Evolutionary conservation across 768 basidiomycete genomes (phyloP), one percentile per base, ranked within the genome.

Genomic region (Trametes villosa): DNA sequence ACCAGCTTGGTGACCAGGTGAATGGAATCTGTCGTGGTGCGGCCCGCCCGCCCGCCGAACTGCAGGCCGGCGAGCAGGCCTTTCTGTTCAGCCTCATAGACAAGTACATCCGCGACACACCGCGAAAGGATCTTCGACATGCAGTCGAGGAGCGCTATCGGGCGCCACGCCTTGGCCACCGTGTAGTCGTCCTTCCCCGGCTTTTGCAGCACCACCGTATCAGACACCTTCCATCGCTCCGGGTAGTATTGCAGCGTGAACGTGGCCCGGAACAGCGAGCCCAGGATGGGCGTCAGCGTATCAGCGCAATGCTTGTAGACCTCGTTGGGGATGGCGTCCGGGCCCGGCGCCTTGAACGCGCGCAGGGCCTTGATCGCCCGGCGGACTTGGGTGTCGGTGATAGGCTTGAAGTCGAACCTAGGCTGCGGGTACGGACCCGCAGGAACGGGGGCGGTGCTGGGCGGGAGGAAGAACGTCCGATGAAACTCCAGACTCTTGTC

Each of bases 101-200:
- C 59, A 2, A 67, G 27, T 6, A 36, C 47, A 15, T 64, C 65
- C 15, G 64, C 57, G 9, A 70, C 56, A 42, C 67, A 67, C 24
- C 66, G 45, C 7, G 68, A 69, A 1, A 70, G 59, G 17, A 73
- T 60, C n/a, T n/a, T n/a, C n/a, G n/a, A n/a, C n/a, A n/a, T n/a
- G n/a, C n/a, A n/a, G n/a, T n/a, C n/a, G n/a, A 73, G 55, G 4
- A 79, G 71, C 0, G 70, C 71, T 8, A 79, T 76, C 0, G 72
- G 78, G 2, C 75, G 59, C 51, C 70, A 77, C 4, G 74, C 69
- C 42, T 71, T 71, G 3, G 76, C 67, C 0, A 57, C 55, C 5
- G 63, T 61, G 67, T 79, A 78, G 65, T 73, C 69, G 3, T 64
- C 12, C 49, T 70, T 70, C 2, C 74, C 74, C n/a, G 74, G 76